Evolutionary conservation across 2,329 filamentous ascomycete species (phyloP).

Genomic region (Anthostomella pinea): DNA sequence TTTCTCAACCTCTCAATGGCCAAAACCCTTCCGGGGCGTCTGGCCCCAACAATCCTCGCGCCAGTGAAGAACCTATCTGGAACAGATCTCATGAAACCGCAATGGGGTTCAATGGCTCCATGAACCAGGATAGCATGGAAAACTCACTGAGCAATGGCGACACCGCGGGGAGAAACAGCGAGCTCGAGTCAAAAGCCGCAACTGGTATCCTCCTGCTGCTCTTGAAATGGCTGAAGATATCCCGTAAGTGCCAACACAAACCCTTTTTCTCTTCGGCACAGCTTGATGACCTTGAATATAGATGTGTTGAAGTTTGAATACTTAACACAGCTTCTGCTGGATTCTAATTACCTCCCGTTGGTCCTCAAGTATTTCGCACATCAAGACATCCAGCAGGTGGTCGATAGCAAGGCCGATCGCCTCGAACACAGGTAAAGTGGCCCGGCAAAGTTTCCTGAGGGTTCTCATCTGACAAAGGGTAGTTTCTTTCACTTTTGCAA

Average conservation of each 20-base stretch:
- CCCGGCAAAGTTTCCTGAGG: too few relatives aligned
- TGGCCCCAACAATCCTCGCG: slow-evolving; percentile 38
- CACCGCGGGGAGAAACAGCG: slow-evolving; percentile 67
- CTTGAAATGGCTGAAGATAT: slow-evolving; percentile 94
- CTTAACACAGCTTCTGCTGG: slow-evolving; percentile 84
- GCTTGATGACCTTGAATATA: slow-evolving; percentile 36
- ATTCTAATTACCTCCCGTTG: slow-evolving; percentile 91
- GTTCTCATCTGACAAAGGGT: slow-evolving; percentile 17
- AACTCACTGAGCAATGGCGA: slow-evolving; percentile 74
- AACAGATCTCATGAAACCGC: slow-evolving; percentile 30
- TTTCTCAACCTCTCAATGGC: slow-evolving; percentile 54
- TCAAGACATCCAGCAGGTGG: slow-evolving; percentile 87
- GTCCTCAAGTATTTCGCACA: slow-evolving; percentile 91
- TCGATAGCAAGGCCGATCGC: slow-evolving; percentile 81
- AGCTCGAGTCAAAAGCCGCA: slow-evolving; percentile 87
- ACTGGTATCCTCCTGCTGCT: slow-evolving; percentile 86
- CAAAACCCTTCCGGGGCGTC: slow-evolving; percentile 44
- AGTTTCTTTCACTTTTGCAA: slow-evolving; percentile 94
- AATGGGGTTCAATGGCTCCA: slow-evolving; percentile 30
- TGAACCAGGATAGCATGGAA: slow-evolving; percentile 42
- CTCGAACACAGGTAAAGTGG: slow-evolving; percentile 75
- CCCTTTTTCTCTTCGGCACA: not conserved
- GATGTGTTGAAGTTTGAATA: slow-evolving; percentile 96
- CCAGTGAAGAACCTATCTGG: slow-evolving; percentile 37
- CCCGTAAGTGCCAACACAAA: slow-evolving; percentile 70